Evolutionary conservation across 1,284 basidiomycete genomes (phyloP).

Genomic region (Peniophora sp.): DNA sequence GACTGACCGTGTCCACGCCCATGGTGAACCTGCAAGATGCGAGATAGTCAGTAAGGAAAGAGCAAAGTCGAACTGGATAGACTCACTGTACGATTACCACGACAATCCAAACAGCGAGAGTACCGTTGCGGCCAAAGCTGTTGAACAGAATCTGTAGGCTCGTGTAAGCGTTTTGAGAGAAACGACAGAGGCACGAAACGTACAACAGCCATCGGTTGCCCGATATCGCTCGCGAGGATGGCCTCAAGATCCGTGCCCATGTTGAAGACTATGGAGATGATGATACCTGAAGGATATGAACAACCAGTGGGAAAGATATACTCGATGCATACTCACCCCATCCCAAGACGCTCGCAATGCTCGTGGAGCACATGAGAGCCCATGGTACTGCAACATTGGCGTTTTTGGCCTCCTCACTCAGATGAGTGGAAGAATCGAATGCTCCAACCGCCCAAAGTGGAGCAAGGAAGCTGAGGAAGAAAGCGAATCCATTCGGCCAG

Average conservation of each 20-base stretch:
- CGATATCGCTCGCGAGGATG: slow-evolving; percentile 41
- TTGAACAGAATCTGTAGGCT: slow-evolving; percentile 55
- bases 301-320: not conserved
- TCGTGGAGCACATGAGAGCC: slow-evolving; percentile 59
- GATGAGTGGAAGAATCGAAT: slow-evolving; percentile 59
- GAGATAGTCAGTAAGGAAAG: no score
- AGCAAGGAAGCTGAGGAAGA: slow-evolving; percentile 40
- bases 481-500: slow-evolving; percentile 47
- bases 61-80: not conserved
- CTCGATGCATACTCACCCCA: slow-evolving; percentile 39
- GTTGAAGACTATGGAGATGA: slow-evolving; percentile 56
- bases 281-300: slow-evolving; percentile 22
- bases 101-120: slow-evolving; percentile 57
- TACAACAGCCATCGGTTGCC: slow-evolving; percentile 65
- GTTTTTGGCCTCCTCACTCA: slow-evolving; percentile 70
- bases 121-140: slow-evolving; percentile 55
- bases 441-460: slow-evolving; percentile 43
- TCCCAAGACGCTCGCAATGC: slow-evolving; percentile 53
- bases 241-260: slow-evolving; percentile 56
- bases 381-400: slow-evolving; percentile 63
- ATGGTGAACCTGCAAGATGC: no score
- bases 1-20: no score
- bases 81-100: slow-evolving; percentile 60
- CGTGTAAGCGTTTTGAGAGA: not conserved
- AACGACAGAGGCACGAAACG: not conserved